phyloP scores from a whole-genome alignment of 1,284 basidiomycete species.

The Malassezia pachydermatis region DNA sequence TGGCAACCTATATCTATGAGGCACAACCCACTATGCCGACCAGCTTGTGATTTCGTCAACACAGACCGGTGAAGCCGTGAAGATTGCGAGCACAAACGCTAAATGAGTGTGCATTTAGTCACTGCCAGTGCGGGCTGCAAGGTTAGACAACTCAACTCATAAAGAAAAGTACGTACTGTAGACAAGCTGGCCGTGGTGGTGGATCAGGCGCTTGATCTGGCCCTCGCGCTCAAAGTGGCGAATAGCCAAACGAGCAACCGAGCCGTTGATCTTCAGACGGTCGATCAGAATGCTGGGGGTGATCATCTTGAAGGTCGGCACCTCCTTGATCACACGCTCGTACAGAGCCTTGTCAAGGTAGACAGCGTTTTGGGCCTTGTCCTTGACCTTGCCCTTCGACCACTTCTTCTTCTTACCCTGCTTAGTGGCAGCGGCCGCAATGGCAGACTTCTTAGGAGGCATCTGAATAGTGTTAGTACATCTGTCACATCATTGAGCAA shows the following conservation, averaged over 20 bases:
- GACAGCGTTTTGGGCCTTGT: constrained; percentile 80
- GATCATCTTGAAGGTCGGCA: constrained; percentile 99
- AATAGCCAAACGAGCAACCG: constrained; percentile 85
- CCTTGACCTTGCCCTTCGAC: constrained; percentile 99
- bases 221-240: constrained; percentile 88
- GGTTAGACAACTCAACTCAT: neutral
- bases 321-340: constrained; percentile 97
- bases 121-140: constrained; percentile 14
- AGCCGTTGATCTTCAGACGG: constrained; percentile 90
- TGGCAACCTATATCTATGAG: neutral
- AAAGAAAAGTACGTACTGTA: constrained; percentile 54
- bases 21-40: no score
- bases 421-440: constrained; percentile 46
- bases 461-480: constrained; percentile 22
- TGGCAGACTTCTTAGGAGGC: constrained; percentile 49
- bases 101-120: constrained; percentile 8
- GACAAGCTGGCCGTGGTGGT: constrained; percentile 85
- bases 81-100: no score
- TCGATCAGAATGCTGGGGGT: constrained; percentile 81
- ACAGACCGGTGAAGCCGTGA: no score
- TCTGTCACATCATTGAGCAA: neutral
- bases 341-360: constrained; percentile 60
- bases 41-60: neutral
- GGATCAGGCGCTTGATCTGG: constrained; percentile 89
- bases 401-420: constrained; percentile 96